Conservation (phyloP, 2,329 filamentous ascomycete genomes). For the Ceratocystis albifundus region DNA sequence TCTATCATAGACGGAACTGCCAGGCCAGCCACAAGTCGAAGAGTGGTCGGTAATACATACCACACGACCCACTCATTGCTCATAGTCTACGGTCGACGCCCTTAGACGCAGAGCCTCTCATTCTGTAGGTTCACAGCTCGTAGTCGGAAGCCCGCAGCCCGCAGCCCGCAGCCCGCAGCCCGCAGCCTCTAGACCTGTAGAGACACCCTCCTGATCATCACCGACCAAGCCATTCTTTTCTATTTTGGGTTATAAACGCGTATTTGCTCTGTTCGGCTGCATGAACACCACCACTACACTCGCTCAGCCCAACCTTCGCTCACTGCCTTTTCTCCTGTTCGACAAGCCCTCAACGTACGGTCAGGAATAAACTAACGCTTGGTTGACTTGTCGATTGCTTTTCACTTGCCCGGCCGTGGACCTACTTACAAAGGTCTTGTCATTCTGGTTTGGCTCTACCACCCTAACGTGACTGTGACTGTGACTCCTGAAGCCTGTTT, state of each 20-base stretch:
- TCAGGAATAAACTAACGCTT: neutral
- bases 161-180: neutral
- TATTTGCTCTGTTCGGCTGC: neutral
- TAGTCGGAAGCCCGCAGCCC: too few species aligned
- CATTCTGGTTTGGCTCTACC: neutral
- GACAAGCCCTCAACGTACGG: neutral
- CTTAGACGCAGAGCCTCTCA: neutral
- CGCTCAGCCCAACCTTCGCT: neutral
- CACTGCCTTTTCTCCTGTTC: neutral
- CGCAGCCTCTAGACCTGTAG: neutral
- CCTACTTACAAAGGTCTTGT: neutral
- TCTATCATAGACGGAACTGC: neutral
- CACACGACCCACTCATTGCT: neutral
- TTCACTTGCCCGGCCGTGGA: neutral
- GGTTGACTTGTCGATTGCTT: neutral
- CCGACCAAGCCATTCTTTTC: neutral
- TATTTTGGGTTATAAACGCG: neutral
- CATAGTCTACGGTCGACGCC: neutral
- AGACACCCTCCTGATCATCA: neutral
- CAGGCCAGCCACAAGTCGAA: constrained; percentile 3
- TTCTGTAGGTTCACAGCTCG: neutral
- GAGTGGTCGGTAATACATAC: neutral
- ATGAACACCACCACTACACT: neutral
- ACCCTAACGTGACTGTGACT: constrained; percentile 1
- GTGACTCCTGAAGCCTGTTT: neutral